Base-by-base conservation (phyloP, 164 flowering plant genomes). In the Vitis rupestris region DNA sequence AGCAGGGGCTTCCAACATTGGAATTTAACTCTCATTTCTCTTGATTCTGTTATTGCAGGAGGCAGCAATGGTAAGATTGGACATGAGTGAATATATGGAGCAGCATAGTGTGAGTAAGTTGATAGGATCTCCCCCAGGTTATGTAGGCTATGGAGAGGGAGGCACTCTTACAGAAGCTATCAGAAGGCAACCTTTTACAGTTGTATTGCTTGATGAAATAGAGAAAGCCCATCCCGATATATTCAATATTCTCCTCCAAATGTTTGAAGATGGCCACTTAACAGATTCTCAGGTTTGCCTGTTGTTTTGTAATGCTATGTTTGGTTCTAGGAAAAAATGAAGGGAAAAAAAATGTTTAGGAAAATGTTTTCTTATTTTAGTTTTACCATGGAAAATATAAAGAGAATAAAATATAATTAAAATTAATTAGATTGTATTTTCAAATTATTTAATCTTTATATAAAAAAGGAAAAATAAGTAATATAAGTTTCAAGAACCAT, bases 21-120 rank as follows among this genome's bases (percentile, higher is more conserved):
- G 61, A 16, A 15, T 16, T n/a, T 16, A 15, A 19, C 23, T 58
- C 52, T 4, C 8, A 49, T 69, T 4, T 59, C 44, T 60, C 23
- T 53, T 64, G 64, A 44, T 64, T 15, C 11, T 59, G 27, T 74
- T 30, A 27, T 61, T 74, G 52, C 77, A 92, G 97, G 98, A 90
- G 75, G 80, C 78, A 16, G 83, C 98, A 59, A 86, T 93, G 95
- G 55, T 93, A 65, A 80, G 95, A 74, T 67, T 93, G 75, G 98
- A 93, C 75, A 93, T 93, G 98, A 90, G 95, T 66, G 97, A 93
- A 78, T 93, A 84, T 64, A 93, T 93, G 97, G 98, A 93, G 83
- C 82, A 90, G 59, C 95, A 90, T 76, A 84, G 90, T 8, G 92
- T 93, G 50, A 85, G 90, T 79, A 91, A 87, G 74, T 79, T 93